phyloP scores from a whole-genome alignment of 202 grass and related monocot species.

The Bolboschoenoplectus hybrid region DNA sequence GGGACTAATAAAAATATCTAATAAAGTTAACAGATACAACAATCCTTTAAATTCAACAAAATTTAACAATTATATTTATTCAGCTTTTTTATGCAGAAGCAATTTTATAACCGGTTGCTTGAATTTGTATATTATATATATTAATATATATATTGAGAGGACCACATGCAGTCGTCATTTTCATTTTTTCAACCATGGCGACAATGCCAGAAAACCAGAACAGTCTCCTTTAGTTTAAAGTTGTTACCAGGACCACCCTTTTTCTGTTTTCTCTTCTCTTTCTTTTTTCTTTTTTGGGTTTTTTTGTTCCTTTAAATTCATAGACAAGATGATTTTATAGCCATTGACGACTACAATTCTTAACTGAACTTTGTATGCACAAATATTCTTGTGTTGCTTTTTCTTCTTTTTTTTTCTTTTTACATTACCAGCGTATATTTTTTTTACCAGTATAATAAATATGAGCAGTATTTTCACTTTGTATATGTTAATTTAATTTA shows the following conservation, averaged over 20 bases:
- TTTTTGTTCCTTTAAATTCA: too few species aligned
- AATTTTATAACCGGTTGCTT: neutral
- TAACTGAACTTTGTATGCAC: neutral
- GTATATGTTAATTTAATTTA: too few species aligned
- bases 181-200: neutral
- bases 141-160: neutral
- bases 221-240: neutral
- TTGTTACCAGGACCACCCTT: neutral
- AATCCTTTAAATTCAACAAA: neutral
- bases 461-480: too few species aligned
- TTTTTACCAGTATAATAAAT: too few species aligned
- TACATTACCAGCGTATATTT: too few species aligned
- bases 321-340: too few species aligned
- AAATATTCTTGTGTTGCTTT: neutral
- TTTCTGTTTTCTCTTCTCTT: neutral
- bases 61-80: neutral
- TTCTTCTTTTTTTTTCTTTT: too few species aligned
- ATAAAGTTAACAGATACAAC: neutral
- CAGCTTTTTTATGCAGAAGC: neutral
- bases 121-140: neutral
- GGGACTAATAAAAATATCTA: too few species aligned
- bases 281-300: neutral
- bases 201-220: constrained; percentile 8
- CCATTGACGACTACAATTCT: too few species aligned
- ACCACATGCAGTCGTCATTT: neutral